Conservation (phyloP, 2,329 filamentous ascomycete genomes). For the Cladophialophora exuberans region DNA sequence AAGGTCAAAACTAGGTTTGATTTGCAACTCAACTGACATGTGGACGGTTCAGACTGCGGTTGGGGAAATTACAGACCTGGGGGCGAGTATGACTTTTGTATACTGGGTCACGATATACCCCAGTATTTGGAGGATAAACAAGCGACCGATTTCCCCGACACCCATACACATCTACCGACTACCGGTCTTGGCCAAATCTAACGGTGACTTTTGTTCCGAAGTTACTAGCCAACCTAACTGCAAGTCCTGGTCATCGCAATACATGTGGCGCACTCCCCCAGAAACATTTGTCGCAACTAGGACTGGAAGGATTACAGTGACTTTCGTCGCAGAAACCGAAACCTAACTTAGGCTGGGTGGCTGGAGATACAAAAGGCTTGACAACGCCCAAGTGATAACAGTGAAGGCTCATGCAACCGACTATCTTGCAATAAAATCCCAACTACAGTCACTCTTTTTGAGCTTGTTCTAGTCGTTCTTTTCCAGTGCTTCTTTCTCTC, state of each 20-base stretch:
- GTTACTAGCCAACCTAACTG: not conserved
- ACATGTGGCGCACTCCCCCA: not conserved
- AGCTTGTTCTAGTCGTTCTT: constrained; percentile 4
- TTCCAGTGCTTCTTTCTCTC: not conserved
- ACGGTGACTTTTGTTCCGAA: not conserved
- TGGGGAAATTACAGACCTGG: no score
- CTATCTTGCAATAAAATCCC: no score
- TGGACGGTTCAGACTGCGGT: no score
- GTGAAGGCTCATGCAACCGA: not conserved
- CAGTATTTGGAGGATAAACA: no score
- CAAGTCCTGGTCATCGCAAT: no score
- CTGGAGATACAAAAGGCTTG: constrained; percentile 4
- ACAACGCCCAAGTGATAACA: not conserved
- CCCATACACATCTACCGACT: not conserved
- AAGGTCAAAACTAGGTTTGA: no score
- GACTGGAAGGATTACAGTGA: not conserved
- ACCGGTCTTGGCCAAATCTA: constrained; percentile 1
- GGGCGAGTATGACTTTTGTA: no score
- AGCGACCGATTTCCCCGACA: not conserved
- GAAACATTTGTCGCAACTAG: not conserved
- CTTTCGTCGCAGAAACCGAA: not conserved
- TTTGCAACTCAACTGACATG: no score
- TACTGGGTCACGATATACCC: no score
- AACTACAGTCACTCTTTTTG: constrained; percentile 1
- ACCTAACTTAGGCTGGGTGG: not conserved